Percentiles rank a stretch among this genome's conserved stretches.
phyloP scores from a whole-genome alignment of 2,329 filamentous ascomycete genomes.

The Ascocoryne sarcoides region DNA sequence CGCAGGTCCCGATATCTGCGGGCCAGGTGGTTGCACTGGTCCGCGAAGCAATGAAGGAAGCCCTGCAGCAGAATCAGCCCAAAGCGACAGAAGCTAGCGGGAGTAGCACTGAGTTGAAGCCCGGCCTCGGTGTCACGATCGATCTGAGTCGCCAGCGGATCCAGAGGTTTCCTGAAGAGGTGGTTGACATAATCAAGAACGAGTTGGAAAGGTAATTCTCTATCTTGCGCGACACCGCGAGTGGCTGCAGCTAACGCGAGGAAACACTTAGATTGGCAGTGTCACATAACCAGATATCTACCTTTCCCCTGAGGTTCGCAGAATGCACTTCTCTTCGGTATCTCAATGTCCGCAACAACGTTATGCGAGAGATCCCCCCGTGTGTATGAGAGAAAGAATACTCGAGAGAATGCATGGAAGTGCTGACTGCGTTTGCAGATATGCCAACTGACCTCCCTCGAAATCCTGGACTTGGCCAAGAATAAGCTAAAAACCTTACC shows the following conservation, averaged over 20 bases:
- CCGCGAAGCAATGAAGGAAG: slow-evolving; percentile 57
- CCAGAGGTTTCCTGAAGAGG: slow-evolving; percentile 34
- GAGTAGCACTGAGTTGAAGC: slow-evolving; percentile 50
- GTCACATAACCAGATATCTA: slow-evolving; percentile 67
- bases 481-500: slow-evolving; percentile 77
- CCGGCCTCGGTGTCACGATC: slow-evolving; percentile 62
- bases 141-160: slow-evolving; percentile 71
- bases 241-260: slow-evolving; percentile 26
- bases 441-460: slow-evolving; percentile 74
- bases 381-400: slow-evolving; percentile 39
- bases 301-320: slow-evolving; percentile 61
- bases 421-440: slow-evolving; percentile 45
- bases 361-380: slow-evolving; percentile 57
- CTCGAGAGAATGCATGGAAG: neutral
- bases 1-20: slow-evolving; percentile 46
- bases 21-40: slow-evolving; percentile 57
- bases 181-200: slow-evolving; percentile 30
- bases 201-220: slow-evolving; percentile 28
- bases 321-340: slow-evolving; percentile 73
- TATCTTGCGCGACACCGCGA: slow-evolving; percentile 6
- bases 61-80: slow-evolving; percentile 55
- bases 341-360: slow-evolving; percentile 71
- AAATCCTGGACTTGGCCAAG: slow-evolving; percentile 86
- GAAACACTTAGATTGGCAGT: slow-evolving; percentile 54
- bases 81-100: slow-evolving; percentile 53